phyloP scores from a whole-genome alignment of 306 rosid genomes.

The Corylus avellana region DNA sequence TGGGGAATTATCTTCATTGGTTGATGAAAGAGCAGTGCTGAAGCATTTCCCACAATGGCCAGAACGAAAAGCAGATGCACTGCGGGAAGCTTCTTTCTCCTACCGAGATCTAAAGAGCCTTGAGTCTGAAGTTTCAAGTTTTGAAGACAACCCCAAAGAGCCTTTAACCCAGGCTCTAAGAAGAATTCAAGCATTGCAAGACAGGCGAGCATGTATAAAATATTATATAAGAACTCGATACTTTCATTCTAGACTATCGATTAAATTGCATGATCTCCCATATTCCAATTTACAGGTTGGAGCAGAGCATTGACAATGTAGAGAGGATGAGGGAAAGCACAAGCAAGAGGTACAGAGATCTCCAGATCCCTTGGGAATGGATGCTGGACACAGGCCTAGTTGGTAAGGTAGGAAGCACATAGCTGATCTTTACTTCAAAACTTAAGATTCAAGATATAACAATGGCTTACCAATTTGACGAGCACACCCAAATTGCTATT shows the following conservation, averaged over 20 bases:
- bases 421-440: not conserved
- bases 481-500: not conserved
- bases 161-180: slow-evolving; percentile 49
- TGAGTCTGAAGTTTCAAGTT: slow-evolving; percentile 54
- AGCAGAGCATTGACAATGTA: slow-evolving; percentile 58
- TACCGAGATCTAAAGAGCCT: slow-evolving; percentile 73
- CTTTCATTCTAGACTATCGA: not conserved
- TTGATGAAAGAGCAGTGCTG: slow-evolving; percentile 82
- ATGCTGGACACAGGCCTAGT: slow-evolving; percentile 70
- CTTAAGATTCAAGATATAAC: slow-evolving; percentile 8
- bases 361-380: slow-evolving; percentile 93
- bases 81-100: slow-evolving; percentile 83
- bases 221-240: slow-evolving; percentile 1
- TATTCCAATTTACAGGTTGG: slow-evolving; percentile 58
- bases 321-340: slow-evolving; percentile 74
- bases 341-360: slow-evolving; percentile 66
- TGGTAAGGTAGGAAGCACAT: slow-evolving; percentile 57
- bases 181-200: slow-evolving; percentile 82
- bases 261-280: too few relatives aligned
- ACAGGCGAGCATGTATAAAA: slow-evolving; percentile 88
- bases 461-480: not conserved
- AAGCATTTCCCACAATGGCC: slow-evolving; percentile 93
- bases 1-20: slow-evolving; percentile 65
- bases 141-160: slow-evolving; percentile 69
- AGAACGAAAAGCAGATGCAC: slow-evolving; percentile 79